These are phyloP conservation scores for Diplogelasinospora grovesii DNA, from an alignment of 495 filamentous ascomycete species.

Conservation along the genomic window DNA sequence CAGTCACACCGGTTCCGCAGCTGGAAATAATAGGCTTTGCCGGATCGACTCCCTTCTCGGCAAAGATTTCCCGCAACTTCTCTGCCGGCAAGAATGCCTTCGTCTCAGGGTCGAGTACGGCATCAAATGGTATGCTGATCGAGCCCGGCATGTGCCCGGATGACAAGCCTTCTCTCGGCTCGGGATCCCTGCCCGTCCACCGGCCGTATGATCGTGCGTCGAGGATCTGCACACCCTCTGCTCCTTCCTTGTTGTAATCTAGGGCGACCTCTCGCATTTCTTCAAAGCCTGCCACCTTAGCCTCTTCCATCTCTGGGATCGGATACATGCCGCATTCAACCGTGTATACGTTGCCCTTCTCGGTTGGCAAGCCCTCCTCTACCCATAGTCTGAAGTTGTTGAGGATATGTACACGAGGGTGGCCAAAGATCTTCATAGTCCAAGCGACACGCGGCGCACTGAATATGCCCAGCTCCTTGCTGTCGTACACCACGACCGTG, in stretches of 20 bases:
- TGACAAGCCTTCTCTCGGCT: slow-evolving; percentile 78
- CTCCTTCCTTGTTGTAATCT: slow-evolving; percentile 70
- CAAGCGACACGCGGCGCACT: slow-evolving; percentile 88
- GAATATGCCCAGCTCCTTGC: slow-evolving; percentile 82
- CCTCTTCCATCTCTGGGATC: slow-evolving; percentile 44
- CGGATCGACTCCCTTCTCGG: slow-evolving; percentile 68
- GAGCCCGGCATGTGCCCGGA: slow-evolving; percentile 91
- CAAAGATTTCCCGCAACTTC: slow-evolving; percentile 69
- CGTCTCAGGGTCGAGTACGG: slow-evolving; percentile 72
- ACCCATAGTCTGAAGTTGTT: slow-evolving; percentile 94
- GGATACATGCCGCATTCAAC: slow-evolving; percentile 51
- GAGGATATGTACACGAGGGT: slow-evolving; percentile 80
- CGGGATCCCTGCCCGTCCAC: slow-evolving; percentile 76
- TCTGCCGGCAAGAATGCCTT: slow-evolving; percentile 70
- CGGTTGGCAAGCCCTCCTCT: slow-evolving; percentile 69
- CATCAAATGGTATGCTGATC: slow-evolving; percentile 71
- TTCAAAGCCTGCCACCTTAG: slow-evolving; percentile 56
- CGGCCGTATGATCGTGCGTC: slow-evolving; percentile 78
- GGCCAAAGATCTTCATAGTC: slow-evolving; percentile 86
- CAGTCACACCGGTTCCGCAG: slow-evolving; percentile 93
- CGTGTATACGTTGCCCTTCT: slow-evolving; percentile 65
- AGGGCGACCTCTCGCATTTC: slow-evolving; percentile 70
- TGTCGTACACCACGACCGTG: slow-evolving; percentile 88
- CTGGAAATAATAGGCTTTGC: slow-evolving; percentile 79
- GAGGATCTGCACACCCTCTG: slow-evolving; percentile 76